These are phyloP conservation scores for Blastobotrys apis DNA, from an alignment of 1,139 yeast genomes.

Conservation along the genomic window DNA sequence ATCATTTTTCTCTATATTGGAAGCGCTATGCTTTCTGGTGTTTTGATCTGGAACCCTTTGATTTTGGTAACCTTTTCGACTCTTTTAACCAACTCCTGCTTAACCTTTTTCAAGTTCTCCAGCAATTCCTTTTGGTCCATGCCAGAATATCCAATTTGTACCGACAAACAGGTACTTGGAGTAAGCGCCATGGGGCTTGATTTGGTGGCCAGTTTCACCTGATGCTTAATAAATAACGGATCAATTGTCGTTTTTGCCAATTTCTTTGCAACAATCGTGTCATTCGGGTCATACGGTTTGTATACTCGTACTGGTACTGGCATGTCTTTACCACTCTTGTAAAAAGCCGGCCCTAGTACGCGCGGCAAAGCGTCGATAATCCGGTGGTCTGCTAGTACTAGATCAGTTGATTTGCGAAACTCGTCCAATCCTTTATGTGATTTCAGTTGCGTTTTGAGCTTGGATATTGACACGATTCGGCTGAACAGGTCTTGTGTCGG, in stretches of 20 bases:
- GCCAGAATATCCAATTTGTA: slow-evolving; percentile 24
- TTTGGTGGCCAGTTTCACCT: slow-evolving; percentile 25
- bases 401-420: slow-evolving; percentile 22
- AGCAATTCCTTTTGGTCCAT: slow-evolving; percentile 22
- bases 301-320: slow-evolving; percentile 27
- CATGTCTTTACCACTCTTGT: slow-evolving; percentile 26
- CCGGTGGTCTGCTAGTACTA: slow-evolving; percentile 26
- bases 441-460: slow-evolving; percentile 23
- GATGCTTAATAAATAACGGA: slow-evolving; percentile 22
- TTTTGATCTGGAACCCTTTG: slow-evolving; percentile 21
- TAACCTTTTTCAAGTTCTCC: slow-evolving; percentile 24
- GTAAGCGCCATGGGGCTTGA: slow-evolving; percentile 24
- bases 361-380: slow-evolving; percentile 24
- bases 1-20: slow-evolving; percentile 3
- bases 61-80: slow-evolving; percentile 7
- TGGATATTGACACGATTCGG: slow-evolving; percentile 27
- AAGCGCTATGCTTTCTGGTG: slow-evolving; percentile 12
- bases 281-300: slow-evolving; percentile 16
- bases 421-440: slow-evolving; percentile 17
- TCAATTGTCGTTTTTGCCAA: slow-evolving; percentile 20
- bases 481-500: slow-evolving; percentile 26
- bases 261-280: slow-evolving; percentile 19
- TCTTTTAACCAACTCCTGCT: slow-evolving; percentile 19
- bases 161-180: slow-evolving; percentile 28
- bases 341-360: slow-evolving; percentile 24